Evolutionary conservation across 140 eudicot species (phyloP).

Genomic region (Ambrosia hybrid): DNA sequence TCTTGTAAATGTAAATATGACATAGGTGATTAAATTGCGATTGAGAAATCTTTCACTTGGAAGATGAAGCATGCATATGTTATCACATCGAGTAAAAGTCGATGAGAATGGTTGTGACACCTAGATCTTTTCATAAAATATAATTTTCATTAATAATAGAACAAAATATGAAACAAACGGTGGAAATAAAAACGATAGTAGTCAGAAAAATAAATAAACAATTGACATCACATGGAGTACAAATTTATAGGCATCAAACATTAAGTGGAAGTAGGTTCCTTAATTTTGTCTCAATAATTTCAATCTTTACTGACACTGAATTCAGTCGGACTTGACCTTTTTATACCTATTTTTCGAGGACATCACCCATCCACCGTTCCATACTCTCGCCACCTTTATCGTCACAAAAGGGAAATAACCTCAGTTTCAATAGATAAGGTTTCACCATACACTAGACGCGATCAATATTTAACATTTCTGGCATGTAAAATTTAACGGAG

Average conservation of each 20-base stretch:
- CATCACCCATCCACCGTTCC: slow-evolving; percentile 21
- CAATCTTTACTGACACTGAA: slow-evolving; percentile 20
- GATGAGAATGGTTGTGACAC: too few relatives aligned
- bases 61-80: too few relatives aligned
- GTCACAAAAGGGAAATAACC: slow-evolving; percentile 16
- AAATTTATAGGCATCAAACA: slow-evolving; percentile 27
- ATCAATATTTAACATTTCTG: slow-evolving; percentile 3
- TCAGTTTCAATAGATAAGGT: slow-evolving; percentile 17
- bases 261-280: slow-evolving; percentile 23
- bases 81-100: too few relatives aligned
- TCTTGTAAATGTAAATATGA: too few relatives aligned
- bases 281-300: slow-evolving; percentile 25
- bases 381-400: slow-evolving; percentile 17
- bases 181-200: slow-evolving; percentile 6
- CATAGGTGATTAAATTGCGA: too few relatives aligned
- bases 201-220: slow-evolving; percentile 1
- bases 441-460: slow-evolving; percentile 14
- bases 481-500: too few relatives aligned
- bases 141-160: neutral
- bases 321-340: slow-evolving; percentile 21
- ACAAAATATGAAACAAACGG: neutral
- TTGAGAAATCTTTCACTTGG: too few relatives aligned
- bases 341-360: slow-evolving; percentile 1
- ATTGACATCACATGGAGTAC: slow-evolving; percentile 39
- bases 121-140: too few relatives aligned